Evolutionary conservation across 83 land plant genomes (phyloP), one percentile per base, ranked within the genome.

Genomic region (Diphasiastrum complanatum): DNA sequence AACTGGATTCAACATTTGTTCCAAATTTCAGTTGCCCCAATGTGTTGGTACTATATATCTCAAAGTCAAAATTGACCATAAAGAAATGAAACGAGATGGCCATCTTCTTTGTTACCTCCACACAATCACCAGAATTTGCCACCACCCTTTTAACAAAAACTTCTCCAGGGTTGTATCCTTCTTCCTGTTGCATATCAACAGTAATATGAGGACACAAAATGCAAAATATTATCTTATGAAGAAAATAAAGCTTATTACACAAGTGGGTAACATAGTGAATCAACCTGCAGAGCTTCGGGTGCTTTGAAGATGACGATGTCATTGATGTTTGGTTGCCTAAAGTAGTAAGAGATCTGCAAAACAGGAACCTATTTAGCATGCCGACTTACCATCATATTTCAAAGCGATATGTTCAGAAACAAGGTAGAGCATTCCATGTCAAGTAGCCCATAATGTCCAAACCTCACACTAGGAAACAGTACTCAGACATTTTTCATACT

Each of bases 291-390:
- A 25, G 34, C n/a, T 34, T 51, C 60, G 55, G 74, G 74, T 22
- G 74, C 74, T 64, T 65, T 71, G 51, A 71, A 71, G 24, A 71
- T 71, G 8, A 71, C 61, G 18, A 71, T 64, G 23, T 71, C 74
- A 33, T 71, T 64, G 20, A 71, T 61, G 45, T 18, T 55, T 4
- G 74, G 74, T 31, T 47, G 63, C 22, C 74, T 40, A 20, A 71
- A 71, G 40, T 54, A 71, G 33, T 71, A 71, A 14, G 74, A 71
- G 29, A 71, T 68, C 74, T 71, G 68, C 19, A 41, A 38, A 11
- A 64, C 14, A 37, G 18, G 29, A 53, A 20, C 4, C 50, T 25
- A 14, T 3, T n/a, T n/a, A n/a, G n/a, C n/a, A n/a, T n/a, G n/a
- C n/a, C n/a, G n/a, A n/a, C n/a, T n/a, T n/a, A n/a, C n/a, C n/a